Base-by-base conservation (phyloP, 306 rosid genomes). In the Oxytropis ochrocephala region DNA sequence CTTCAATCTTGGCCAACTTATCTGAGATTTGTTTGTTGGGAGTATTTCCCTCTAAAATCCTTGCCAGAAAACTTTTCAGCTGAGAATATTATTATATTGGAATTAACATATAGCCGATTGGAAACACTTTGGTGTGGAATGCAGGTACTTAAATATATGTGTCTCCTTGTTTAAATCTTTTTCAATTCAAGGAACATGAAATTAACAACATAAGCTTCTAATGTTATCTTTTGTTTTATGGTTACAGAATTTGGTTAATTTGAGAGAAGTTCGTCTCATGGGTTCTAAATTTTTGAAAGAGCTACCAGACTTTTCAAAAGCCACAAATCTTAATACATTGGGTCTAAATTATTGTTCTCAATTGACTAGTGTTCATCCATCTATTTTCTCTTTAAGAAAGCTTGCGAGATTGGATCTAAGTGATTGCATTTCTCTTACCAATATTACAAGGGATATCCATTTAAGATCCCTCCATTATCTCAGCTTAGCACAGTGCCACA, bases 21-120 rank as follows among this genome's bases (percentile, higher is more conserved):
- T 4, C 7, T 77, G 4, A 62, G 74, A 14, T 43, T 19, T 39
- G 24, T 81, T 4, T 0, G 8, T 10, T 81, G 82, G 85, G 2
- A 0, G 0, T 0, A 0, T 0, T 81, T 21, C 8, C 80, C 79
- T 17, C 13, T 21, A 0, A 68, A 44, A 11, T 67, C 38, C 6
- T 62, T 81, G 43, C 79, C 77, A 3, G 2, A 1, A 1, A 38
- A 57, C 8, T 74, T 74, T 51, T 13, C 24, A 1, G 36, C 61
- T 0, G 29, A 62, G 8, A 52, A 77, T 0, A 82, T 78, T 9
- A 74, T 77, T 12, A 21, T 12, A 0, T 21, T 11, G 68, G 29
- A 24, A 24, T 24, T 24, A 4, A 2, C 17, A 62, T n/a, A n/a
- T n/a, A n/a, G n/a, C n/a, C n/a, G n/a, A n/a, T n/a, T n/a, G n/a